These are phyloP conservation scores for Solanum boliviense DNA, from an alignment of 257 asterid genomes.

Conservation along the genomic window DNA sequence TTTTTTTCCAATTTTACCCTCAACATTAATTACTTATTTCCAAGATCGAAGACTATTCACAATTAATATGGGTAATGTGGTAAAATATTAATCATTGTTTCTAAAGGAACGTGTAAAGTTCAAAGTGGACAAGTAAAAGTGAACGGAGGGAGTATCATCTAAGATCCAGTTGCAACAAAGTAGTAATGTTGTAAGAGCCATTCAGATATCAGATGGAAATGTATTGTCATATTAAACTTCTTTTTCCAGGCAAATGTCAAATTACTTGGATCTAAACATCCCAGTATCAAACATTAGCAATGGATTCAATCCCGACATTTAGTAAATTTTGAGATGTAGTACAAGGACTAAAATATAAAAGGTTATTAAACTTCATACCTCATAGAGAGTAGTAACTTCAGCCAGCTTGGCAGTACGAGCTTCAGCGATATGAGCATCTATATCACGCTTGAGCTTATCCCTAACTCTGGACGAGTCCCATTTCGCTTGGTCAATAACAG, in stretches of 20 bases:
- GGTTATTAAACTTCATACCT: constrained; percentile 31
- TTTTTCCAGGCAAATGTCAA: neutral
- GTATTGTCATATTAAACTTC: neutral
- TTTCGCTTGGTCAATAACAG: constrained; percentile 62
- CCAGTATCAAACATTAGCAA: neutral
- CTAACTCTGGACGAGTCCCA: constrained; percentile 89
- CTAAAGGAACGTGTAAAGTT: neutral
- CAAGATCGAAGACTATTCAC: neutral
- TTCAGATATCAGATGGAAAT: neutral
- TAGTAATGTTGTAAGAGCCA: neutral
- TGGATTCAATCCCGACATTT: neutral
- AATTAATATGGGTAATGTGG: neutral
- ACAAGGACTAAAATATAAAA: neutral
- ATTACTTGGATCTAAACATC: neutral
- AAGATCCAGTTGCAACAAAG: neutral
- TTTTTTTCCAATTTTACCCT: neutral
- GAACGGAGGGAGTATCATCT: neutral
- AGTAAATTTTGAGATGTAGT: neutral
- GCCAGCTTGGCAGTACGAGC: constrained; percentile 68
- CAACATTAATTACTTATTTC: neutral
- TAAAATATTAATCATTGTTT: neutral
- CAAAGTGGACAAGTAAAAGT: neutral
- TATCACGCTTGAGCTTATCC: constrained; percentile 81
- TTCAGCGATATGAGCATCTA: constrained; percentile 62
- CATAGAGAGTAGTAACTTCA: constrained; percentile 54